Evolutionary conservation across 2,329 filamentous ascomycete species (phyloP).

Genomic region (Fusarium dlaminii): DNA sequence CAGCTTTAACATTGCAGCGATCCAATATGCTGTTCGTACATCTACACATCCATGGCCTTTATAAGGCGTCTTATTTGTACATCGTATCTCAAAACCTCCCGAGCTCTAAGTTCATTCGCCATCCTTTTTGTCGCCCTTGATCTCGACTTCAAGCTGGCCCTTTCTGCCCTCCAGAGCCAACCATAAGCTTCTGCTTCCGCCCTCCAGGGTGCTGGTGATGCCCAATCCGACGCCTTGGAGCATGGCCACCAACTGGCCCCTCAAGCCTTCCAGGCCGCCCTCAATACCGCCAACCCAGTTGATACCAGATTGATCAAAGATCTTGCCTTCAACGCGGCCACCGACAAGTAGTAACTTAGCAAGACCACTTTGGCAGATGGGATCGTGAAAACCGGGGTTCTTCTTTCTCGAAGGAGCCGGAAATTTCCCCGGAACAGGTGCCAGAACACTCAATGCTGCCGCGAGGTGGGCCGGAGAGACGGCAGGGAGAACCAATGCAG

Average conservation of each 20-base stretch:
- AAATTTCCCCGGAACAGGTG: slow-evolving; percentile 77
- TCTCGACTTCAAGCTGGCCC: slow-evolving; percentile 76
- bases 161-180: slow-evolving; percentile 86
- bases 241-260: slow-evolving; percentile 82
- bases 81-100: background rate
- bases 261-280: slow-evolving; percentile 81
- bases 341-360: slow-evolving; percentile 89
- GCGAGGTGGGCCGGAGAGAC: slow-evolving; percentile 88
- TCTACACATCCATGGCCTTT: slow-evolving; percentile 39
- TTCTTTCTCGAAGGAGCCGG: slow-evolving; percentile 79
- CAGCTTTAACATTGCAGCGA: background rate
- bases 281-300: slow-evolving; percentile 77
- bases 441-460: slow-evolving; percentile 79
- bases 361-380: slow-evolving; percentile 79
- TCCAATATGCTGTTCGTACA: slow-evolving; percentile 39
- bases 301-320: slow-evolving; percentile 79
- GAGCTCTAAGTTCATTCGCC: slow-evolving; percentile 9
- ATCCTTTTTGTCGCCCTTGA: slow-evolving; percentile 32
- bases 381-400: slow-evolving; percentile 84
- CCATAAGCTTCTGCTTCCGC: slow-evolving; percentile 83
- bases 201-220: slow-evolving; percentile 81
- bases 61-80: slow-evolving; percentile 23
- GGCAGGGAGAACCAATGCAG: slow-evolving; percentile 79
- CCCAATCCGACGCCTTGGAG: slow-evolving; percentile 83
- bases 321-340: slow-evolving; percentile 84